phyloP scores from a whole-genome alignment of 2,329 filamentous ascomycete genomes.

The Lomentospora prolificans region DNA sequence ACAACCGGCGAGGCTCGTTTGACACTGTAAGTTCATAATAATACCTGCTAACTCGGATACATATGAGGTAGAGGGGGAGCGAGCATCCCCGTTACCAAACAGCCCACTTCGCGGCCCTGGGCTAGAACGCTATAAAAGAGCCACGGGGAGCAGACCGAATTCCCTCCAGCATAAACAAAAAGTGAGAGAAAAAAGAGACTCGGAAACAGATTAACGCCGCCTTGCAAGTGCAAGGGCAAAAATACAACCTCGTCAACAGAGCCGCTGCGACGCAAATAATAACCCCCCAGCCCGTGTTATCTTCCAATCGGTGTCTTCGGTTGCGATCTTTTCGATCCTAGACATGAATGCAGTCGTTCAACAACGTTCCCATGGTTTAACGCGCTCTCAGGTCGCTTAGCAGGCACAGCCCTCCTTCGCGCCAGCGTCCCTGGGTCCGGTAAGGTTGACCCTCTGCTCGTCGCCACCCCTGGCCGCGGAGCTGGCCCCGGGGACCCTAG shows the following conservation, averaged over 20 bases:
- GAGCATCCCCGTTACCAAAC: too few species aligned
- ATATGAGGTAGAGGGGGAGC: too few species aligned
- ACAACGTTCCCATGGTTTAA: background rate
- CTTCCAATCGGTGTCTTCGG: background rate
- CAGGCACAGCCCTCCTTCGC: slow-evolving; percentile 90
- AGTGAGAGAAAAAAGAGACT: background rate
- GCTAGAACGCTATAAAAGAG: background rate
- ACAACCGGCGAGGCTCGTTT: background rate
- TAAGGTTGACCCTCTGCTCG: slow-evolving; percentile 74
- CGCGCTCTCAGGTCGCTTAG: slow-evolving; percentile 27
- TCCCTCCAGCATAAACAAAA: background rate
- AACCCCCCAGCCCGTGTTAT: too few species aligned
- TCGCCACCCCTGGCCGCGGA: slow-evolving; percentile 49
- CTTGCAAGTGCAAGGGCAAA: background rate
- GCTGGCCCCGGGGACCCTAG: slow-evolving; percentile 60
- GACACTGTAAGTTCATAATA: background rate
- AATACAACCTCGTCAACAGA: background rate
- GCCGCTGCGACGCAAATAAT: background rate
- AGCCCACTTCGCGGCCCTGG: background rate
- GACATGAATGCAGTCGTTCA: background rate
- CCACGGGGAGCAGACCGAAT: background rate
- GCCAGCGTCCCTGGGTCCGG: slow-evolving; percentile 60
- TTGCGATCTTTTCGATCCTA: background rate
- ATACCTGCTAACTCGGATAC: too few species aligned
- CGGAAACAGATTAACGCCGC: background rate